Base-by-base conservation (phyloP, 2,329 filamentous ascomycete genomes). In the Colletotrichum paranaense region DNA sequence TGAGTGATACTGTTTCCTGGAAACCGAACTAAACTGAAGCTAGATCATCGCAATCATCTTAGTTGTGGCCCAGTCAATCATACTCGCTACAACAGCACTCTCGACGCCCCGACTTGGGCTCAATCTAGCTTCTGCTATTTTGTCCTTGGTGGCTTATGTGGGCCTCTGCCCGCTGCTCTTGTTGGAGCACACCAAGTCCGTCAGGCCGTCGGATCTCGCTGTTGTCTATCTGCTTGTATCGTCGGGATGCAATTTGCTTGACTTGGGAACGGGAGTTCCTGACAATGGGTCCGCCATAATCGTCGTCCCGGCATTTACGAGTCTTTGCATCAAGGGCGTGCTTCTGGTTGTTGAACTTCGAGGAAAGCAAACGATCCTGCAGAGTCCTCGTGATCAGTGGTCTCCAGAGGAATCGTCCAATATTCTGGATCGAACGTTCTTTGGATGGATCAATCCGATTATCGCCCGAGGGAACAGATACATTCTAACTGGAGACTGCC, bases 361-460 rank as follows among this genome's bases (percentile, higher is more conserved):
- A 4, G 32, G 64, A 16, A 72, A 72, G 6, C 3, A 22, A 53
- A 12, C 9, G 1, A 62, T 72, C 3, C 49, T 68, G 7, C 26
- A 64, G 2, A 30, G n/a, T 12, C 28, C 28, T 4, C 32, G 22
- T 19, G 28, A 9, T 3, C 53, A 59, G 28, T 16, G 2, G 1
- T 30, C 53, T 7, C 69, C 69, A 5, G 69, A 72, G 49, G 16
- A 72, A 26, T 4, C 49, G 16, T 42, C 26, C 19, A 30, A 24
- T n/a, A 30, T 69, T 4, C 8, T 72, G 3, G 49, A 32, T 30
- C 52, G 38, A 9, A 53, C 26, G 1, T 69, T 72, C 24, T 64
- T 72, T 4, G 68, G 69, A 55, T 72, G 69, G 66, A 72, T 69
- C 30, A 72, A 72, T 16, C 14, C 69, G 9, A 69, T 69, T 9